Base-by-base conservation (phyloP, 1,139 yeast species). In the Taiozyma sp. region DNA sequence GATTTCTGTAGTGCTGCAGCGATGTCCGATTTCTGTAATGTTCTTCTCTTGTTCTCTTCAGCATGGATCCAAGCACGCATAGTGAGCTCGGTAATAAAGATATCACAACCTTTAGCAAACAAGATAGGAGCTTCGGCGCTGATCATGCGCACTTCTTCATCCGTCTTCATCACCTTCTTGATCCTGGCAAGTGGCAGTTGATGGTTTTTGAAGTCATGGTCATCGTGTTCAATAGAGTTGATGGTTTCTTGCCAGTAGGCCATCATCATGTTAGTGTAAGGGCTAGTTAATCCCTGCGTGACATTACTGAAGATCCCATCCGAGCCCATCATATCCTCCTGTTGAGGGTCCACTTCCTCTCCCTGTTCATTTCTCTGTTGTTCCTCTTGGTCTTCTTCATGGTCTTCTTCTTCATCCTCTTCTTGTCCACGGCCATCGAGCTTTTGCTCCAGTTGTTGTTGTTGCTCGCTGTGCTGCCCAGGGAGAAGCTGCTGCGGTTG, bases 21-120 rank as follows among this genome's bases (percentile, higher is more conserved):
- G 56, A 93, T 90, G 65, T 93, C 99, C 2, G 91, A 85, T 62
- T 91, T 85, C 69, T 93, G 99, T 54, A 93, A 72, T 11, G 99
- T 93, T 57, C 99, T 76, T 58, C 99, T 79, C 65, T 93, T 93
- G 70, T 88, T 89, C 62, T 89, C 97, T 67, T 93, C 98, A 1
- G 98, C 97, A 62, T 91, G 97, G 55, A 93, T 89, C 99, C 99
- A 93, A 3, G 99, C 98, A 53, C 99, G 76, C 97, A 93, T 90
- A 13, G 99, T 91, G 51, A 93, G 75, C 68, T 93, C 99, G 0
- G 98, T 91, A 57, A 93, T 93, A 68, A 93, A 93, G 43, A 93
- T 85, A 66, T 93, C 99, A 69, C 99, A 93, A 1, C 98, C 98
- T 68, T 93, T 93, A 46, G 99, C 98, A 72, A 93, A 93, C 55